These are phyloP conservation scores for Marasmius tenuissimus DNA, from an alignment of 1,284 basidiomycete genomes.

Conservation along the genomic window DNA sequence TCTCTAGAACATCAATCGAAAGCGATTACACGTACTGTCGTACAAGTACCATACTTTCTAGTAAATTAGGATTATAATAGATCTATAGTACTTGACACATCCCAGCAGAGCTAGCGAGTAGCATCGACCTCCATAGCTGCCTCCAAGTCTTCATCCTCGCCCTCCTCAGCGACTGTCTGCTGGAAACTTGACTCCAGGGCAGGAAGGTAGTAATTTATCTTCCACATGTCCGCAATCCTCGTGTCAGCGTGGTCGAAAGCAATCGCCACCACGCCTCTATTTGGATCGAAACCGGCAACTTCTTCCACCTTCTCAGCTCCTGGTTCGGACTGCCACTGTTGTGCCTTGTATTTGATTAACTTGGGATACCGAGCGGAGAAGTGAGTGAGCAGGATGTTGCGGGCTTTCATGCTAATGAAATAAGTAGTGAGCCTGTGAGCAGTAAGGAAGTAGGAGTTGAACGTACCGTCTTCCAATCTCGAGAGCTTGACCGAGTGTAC, in stretches of 20 bases:
- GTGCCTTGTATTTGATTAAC: conserved; percentile 33
- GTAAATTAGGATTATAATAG: no score
- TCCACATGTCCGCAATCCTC: conserved; percentile 78
- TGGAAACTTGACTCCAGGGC: conserved; percentile 70
- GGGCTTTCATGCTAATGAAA: conserved; percentile 71
- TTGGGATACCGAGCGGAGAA: conserved; percentile 96
- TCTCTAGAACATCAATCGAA: no score
- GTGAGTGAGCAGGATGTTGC: conserved; percentile 87
- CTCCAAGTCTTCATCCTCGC: conserved; percentile 43
- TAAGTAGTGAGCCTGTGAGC: background rate
- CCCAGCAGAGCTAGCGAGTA: background rate
- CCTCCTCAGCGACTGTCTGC: conserved; percentile 56
- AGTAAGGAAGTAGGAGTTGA: conserved; percentile 3
- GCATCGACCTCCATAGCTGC: conserved; percentile 1
- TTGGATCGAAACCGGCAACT: conserved; percentile 18
- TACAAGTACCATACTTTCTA: no score
- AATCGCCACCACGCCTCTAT: conserved; percentile 57
- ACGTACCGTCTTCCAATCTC: conserved; percentile 68
- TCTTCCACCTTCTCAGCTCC: background rate
- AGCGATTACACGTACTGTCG: no score
- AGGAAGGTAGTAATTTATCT: conserved; percentile 70
- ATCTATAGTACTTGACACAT: no score
- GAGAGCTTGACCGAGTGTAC: conserved; percentile 88
- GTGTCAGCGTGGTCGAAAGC: conserved; percentile 83
- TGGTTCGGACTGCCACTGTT: background rate